Evolutionary conservation across 2,329 filamentous ascomycete genomes (phyloP).

Genomic region (Hysterium pulicare): DNA sequence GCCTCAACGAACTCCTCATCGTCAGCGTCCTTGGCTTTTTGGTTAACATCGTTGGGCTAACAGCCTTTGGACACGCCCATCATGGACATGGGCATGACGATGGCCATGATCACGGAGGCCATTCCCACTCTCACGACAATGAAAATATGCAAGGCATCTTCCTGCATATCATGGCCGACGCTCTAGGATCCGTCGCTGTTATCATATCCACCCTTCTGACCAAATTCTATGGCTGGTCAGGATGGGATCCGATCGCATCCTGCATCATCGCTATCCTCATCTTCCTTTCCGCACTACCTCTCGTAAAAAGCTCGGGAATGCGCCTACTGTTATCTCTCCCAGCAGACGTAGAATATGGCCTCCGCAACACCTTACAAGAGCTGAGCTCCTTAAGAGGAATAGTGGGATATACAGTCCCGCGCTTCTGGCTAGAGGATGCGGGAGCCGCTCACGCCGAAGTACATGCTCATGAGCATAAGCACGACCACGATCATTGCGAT

Average conservation of each 20-base stretch:
- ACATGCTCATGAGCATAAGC: slow-evolving; percentile 39
- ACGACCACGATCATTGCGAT: slow-evolving; percentile 20
- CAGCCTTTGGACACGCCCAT: slow-evolving; percentile 67
- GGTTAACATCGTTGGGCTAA: slow-evolving; percentile 90
- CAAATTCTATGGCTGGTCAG: slow-evolving; percentile 82
- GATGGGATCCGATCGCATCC: slow-evolving; percentile 92
- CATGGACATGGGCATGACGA: slow-evolving; percentile 55
- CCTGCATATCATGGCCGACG: slow-evolving; percentile 90
- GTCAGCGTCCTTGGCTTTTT: slow-evolving; percentile 83
- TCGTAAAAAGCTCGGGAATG: slow-evolving; percentile 80
- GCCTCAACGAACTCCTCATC: slow-evolving; percentile 80
- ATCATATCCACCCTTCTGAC: slow-evolving; percentile 88
- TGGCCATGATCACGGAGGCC: slow-evolving; percentile 32
- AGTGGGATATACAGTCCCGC: slow-evolving; percentile 77
- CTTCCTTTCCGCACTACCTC: slow-evolving; percentile 83
- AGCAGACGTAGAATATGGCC: slow-evolving; percentile 78
- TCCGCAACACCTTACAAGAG: slow-evolving; percentile 81
- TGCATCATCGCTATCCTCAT: slow-evolving; percentile 92
- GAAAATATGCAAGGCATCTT: slow-evolving; percentile 99
- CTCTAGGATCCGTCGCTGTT: slow-evolving; percentile 88
- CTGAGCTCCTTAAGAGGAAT: slow-evolving; percentile 81
- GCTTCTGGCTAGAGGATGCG: slow-evolving; percentile 86
- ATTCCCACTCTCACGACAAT: slow-evolving; percentile 66
- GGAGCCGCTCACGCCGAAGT: slow-evolving; percentile 39
- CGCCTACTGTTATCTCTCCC: slow-evolving; percentile 81